Evolutionary conservation across 2,329 filamentous ascomycete genomes (phyloP).

Genomic region (Phaeosphaeria sp.): DNA sequence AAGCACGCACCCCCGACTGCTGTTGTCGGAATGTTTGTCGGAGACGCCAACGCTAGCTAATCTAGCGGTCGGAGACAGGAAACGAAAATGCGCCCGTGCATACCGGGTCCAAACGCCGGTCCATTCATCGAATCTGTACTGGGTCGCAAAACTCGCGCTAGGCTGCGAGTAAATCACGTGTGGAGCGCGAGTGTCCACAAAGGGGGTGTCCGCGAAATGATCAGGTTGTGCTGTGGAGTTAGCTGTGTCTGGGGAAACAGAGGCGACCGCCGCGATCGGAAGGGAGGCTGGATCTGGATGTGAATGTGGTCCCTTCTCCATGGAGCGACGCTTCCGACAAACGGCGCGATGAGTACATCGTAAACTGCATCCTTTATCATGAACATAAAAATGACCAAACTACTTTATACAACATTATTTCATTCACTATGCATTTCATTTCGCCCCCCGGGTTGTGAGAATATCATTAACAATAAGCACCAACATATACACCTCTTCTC

Average conservation of each 20-base stretch:
- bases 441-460: neutral
- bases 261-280: neutral
- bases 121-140: neutral
- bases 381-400: too few relatives aligned
- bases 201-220: neutral
- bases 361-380: too few relatives aligned
- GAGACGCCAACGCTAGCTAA: conserved; percentile 5
- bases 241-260: neutral
- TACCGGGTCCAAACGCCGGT: too few relatives aligned
- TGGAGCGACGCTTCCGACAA: neutral
- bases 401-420: neutral
- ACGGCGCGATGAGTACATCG: neutral
- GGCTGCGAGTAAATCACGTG: conserved; percentile 1
- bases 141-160: too few relatives aligned
- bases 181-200: neutral
- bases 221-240: neutral
- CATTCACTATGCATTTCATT: neutral
- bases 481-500: neutral
- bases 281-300: neutral
- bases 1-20: neutral
- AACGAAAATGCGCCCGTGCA: too few relatives aligned
- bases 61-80: too few relatives aligned
- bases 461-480: neutral
- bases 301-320: neutral
- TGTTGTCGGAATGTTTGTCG: conserved; percentile 21